These are phyloP conservation scores for Albizia julibrissin DNA, from an alignment of 306 rosid genomes.

Conservation along the genomic window DNA sequence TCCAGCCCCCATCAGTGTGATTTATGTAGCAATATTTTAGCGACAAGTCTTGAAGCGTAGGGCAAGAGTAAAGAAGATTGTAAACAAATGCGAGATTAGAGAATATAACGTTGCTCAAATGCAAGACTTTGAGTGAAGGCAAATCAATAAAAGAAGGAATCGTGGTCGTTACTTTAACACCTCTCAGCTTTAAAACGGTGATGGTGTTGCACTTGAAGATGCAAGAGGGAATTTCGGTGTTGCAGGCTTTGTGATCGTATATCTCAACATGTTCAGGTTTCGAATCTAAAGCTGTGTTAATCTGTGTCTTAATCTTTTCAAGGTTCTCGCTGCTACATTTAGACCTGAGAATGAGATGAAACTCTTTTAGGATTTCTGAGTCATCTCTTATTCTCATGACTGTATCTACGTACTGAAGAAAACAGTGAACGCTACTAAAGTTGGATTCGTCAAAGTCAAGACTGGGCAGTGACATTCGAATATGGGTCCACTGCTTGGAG, in stretches of 20 bases:
- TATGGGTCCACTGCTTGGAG: slow-evolving; percentile 29
- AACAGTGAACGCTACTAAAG: neutral
- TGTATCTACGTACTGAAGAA: neutral
- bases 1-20: neutral
- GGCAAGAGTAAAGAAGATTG: neutral
- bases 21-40: neutral
- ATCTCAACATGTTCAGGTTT: neutral
- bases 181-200: neutral
- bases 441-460: neutral
- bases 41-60: neutral
- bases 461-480: slow-evolving; percentile 17
- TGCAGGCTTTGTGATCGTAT: neutral
- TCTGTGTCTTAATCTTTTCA: neutral
- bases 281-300: neutral
- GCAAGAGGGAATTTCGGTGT: neutral
- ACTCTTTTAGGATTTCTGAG: neutral
- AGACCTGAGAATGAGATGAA: neutral
- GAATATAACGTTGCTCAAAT: neutral
- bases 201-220: neutral
- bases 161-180: neutral
- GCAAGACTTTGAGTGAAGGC: neutral
- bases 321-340: no score
- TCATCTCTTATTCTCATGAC: neutral
- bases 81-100: no score
- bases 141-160: neutral